A percentile compares a stretch with the other conserved stretches of the same genome.
Evolutionary conservation across 2,329 filamentous ascomycete genomes (phyloP).

Genomic region (Xylariaceae sp.): DNA sequence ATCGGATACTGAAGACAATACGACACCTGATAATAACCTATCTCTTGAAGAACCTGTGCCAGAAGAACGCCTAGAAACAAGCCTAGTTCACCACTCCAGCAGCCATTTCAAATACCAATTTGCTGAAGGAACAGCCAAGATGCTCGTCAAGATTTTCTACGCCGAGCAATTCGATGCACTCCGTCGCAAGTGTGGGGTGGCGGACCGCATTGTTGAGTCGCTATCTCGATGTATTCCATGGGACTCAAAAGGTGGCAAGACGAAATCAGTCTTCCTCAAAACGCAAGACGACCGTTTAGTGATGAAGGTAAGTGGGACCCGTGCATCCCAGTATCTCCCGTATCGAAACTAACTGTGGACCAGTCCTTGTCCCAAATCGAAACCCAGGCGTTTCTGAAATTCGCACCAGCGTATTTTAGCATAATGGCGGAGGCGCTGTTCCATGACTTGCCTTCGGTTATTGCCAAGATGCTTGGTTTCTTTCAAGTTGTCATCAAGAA

Average conservation of each 20-base stretch:
- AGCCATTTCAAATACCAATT: conserved; percentile 98
- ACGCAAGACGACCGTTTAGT: conserved; percentile 94
- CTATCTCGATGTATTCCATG: conserved; percentile 95
- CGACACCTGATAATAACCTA: conserved; percentile 41
- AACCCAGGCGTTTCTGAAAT: conserved; percentile 91
- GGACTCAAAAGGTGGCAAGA: conserved; percentile 98
- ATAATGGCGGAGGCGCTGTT: conserved; percentile 98
- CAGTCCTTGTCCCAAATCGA: conserved; percentile 89
- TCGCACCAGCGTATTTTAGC: conserved; percentile 95
- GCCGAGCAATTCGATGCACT: conserved; percentile 97
- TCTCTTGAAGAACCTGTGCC: conserved; percentile 39
- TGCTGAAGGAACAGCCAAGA: conserved; percentile 88
- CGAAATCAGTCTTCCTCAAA: conserved; percentile 95
- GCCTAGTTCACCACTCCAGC: conserved; percentile 81
- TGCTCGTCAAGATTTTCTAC: conserved; percentile 98
- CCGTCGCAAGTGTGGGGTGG: conserved; percentile 88
- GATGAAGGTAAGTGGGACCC: conserved; percentile 64
- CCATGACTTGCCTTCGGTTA: conserved; percentile 92
- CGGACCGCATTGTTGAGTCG: conserved; percentile 93
- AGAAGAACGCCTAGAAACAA: conserved; percentile 82
- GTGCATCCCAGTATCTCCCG: conserved; percentile 50
- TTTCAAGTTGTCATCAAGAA: conserved; percentile 99
- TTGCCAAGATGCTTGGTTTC: conserved; percentile 98
- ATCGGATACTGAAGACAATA: conserved; percentile 41
- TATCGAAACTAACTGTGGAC: background rate